Evolutionary conservation across 75 land plant species (phyloP).

Genomic region (Pinus tabuliformis): DNA sequence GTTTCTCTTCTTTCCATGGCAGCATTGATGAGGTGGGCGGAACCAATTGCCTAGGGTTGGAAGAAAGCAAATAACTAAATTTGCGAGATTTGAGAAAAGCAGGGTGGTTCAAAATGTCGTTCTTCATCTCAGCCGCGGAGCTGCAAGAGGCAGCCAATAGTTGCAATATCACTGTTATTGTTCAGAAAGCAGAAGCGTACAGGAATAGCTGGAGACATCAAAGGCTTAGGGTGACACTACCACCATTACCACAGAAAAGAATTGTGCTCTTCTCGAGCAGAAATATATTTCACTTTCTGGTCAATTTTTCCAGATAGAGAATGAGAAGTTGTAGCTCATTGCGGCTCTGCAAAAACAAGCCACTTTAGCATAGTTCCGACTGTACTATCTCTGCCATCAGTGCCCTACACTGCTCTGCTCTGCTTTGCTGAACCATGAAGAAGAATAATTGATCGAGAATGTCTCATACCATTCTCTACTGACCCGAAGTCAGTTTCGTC

Average conservation of each 20-base stretch:
- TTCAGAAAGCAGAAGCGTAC: constrained; percentile 67
- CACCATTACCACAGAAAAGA: constrained; percentile 87
- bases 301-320: constrained; percentile 51
- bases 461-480: too few species aligned
- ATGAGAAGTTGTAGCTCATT: constrained; percentile 48
- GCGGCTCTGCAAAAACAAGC: constrained; percentile 39
- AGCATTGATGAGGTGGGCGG: too few species aligned
- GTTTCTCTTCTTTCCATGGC: too few species aligned
- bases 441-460: too few species aligned
- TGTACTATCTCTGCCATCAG: too few species aligned
- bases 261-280: constrained; percentile 85
- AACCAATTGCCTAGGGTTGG: too few species aligned
- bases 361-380: too few species aligned
- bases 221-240: constrained; percentile 88
- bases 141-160: constrained; percentile 15
- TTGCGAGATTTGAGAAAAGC: too few species aligned
- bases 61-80: too few species aligned
- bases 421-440: too few species aligned
- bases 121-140: constrained; percentile 86
- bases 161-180: constrained; percentile 33
- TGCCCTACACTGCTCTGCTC: too few species aligned
- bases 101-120: constrained; percentile 50
- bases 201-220: constrained; percentile 65
- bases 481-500: too few species aligned
- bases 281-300: constrained; percentile 57